phyloP scores from a whole-genome alignment of 2,329 filamentous ascomycete genomes.

The Phyllosticta citriasiana region DNA sequence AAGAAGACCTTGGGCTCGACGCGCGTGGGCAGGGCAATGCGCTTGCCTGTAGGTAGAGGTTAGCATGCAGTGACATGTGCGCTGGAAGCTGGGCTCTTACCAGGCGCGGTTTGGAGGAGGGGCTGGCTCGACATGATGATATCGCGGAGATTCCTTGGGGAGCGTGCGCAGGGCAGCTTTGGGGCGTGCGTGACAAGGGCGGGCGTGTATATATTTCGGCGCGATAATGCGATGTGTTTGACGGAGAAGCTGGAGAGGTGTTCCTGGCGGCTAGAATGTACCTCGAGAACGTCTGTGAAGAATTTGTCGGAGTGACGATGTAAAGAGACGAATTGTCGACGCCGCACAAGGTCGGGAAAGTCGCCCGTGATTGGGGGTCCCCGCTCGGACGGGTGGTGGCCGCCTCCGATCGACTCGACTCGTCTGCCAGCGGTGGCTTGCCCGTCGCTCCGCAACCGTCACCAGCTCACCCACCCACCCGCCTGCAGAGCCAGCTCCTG shows the following conservation, averaged over 20 bases:
- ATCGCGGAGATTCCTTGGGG: neutral
- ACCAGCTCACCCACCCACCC: neutral
- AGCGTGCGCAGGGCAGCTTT: neutral
- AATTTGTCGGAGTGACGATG: neutral
- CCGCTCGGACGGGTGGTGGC: neutral
- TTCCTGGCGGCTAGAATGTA: neutral
- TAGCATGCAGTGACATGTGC: conserved; percentile 11
- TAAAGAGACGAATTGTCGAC: neutral
- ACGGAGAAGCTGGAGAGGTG: neutral
- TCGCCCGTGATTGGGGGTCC: conserved; percentile 1
- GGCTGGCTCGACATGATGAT: conserved; percentile 77
- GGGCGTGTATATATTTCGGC: conserved; percentile 3
- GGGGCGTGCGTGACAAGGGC: neutral
- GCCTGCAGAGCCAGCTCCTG: neutral
- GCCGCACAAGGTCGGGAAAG: neutral
- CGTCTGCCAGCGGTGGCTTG: neutral
- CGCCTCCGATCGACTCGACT: neutral
- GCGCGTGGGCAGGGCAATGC: conserved; percentile 92
- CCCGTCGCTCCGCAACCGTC: conserved; percentile 1
- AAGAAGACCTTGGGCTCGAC: conserved; percentile 99
- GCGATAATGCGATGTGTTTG: neutral
- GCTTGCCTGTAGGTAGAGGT: conserved; percentile 60
- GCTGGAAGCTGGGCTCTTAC: conserved; percentile 39
- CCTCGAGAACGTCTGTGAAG: neutral
- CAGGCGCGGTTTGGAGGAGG: conserved; percentile 85